Conservation (phyloP, 2,329 filamentous ascomycete genomes). For the Paraphaeosphaeria sporulosa region DNA sequence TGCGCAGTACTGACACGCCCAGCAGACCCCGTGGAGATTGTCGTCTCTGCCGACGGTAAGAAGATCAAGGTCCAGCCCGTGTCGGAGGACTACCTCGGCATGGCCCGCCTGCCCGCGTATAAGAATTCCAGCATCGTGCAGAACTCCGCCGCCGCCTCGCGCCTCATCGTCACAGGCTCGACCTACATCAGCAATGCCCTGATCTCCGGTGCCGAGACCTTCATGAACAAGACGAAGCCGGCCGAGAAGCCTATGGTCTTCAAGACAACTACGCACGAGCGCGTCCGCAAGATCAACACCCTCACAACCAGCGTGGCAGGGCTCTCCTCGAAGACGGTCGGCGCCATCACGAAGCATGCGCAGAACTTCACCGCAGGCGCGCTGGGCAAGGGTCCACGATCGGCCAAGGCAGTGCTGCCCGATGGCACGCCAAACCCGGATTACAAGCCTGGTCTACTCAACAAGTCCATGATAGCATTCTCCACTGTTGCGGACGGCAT, state of each 20-base stretch:
- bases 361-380: conserved; percentile 87
- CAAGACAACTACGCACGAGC: conserved; percentile 80
- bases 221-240: conserved; percentile 81
- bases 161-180: conserved; percentile 88
- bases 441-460: conserved; percentile 91
- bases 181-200: conserved; percentile 80
- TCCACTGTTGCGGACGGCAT: conserved; percentile 93
- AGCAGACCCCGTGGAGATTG: conserved; percentile 79
- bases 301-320: conserved; percentile 81
- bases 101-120: conserved; percentile 89
- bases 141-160: conserved; percentile 85
- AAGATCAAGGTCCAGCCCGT: conserved; percentile 74
- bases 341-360: conserved; percentile 80
- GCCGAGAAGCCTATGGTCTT: conserved; percentile 85
- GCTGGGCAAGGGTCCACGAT: conserved; percentile 66
- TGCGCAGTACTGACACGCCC: conserved; percentile 30
- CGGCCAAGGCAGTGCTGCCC: conserved; percentile 70
- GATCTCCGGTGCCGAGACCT: conserved; percentile 78
- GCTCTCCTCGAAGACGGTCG: conserved; percentile 85
- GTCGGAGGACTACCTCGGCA: conserved; percentile 74
- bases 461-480: conserved; percentile 97
- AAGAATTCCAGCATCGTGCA: conserved; percentile 85
- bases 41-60: conserved; percentile 73
- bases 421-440: conserved; percentile 69
- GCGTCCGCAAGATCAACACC: conserved; percentile 88